Evolutionary conservation across 768 basidiomycete genomes (phyloP), one percentile per base, ranked within the genome.

Genomic region (Boletus coccyginus): DNA sequence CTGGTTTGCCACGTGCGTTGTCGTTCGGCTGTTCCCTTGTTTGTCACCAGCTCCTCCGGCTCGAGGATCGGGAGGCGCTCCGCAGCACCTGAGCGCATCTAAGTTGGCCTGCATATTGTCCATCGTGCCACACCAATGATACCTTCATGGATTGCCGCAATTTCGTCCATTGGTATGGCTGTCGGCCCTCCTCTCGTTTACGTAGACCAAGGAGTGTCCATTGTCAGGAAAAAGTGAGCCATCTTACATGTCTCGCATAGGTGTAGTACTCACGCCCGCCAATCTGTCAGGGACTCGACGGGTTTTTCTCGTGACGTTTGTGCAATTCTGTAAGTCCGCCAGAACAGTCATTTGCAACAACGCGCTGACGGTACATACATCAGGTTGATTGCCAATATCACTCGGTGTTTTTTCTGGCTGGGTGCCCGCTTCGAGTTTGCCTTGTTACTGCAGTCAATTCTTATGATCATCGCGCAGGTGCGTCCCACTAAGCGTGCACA

Each of bases 321-420:
- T 65, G 92, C 88, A 9, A 92, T 94, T 56, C 73, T 94, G 85
- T 90, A 57, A 70, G 75, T 72, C 55, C 38, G 11, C 19, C 19
- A 39, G 36, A 41, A 50, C 35, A 44, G 39, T 14, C 51, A 29
- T 57, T 40, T 33, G 27, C 40, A 27, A 43, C 29, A 39, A 46
- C 44, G 24, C 42, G 49, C 56, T 65, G 47, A 67, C 19, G 24
- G 40, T 24, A 38, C 56, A 50, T 49, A 40, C 39, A 41, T 27
- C 50, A 91, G 90, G 62, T 76, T 92, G 33, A 77, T 90, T 56
- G 90, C 91, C 48, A 94, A 94, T 70, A 91, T 93, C 51, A 87
- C 88, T 27, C 80, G 92, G 65, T 94, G 92, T 70, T 94, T 92
- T 77, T 94, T 93, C 74, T 94, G 92, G 92, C 74, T 94, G 36